Evolutionary conservation across 2,329 filamentous ascomycete genomes (phyloP), one percentile per base, ranked within the genome.

Genomic region (Tolypocladium album): DNA sequence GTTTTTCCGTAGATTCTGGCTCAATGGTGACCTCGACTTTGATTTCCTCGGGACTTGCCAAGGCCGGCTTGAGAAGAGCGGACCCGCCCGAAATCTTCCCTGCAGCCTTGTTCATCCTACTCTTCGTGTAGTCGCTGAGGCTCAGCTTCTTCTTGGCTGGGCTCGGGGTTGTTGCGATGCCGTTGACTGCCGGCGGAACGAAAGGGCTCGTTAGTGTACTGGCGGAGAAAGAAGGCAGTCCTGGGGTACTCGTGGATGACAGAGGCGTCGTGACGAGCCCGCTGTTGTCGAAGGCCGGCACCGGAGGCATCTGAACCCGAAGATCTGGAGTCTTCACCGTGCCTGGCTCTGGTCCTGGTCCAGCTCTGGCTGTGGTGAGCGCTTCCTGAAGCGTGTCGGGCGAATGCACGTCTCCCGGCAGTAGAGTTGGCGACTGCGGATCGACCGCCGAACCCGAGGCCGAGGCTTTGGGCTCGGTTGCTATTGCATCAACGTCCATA

Each of bases 121-220:
- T 83, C 69, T 83, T 85, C 11, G 78, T 82, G 66, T 88, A 88
- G 67, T 88, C 85, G 66, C 84, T 87, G 2, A 88, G 70, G 63
- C 83, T 87, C 43, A 88, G 73, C 70, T 87, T 88, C 76, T 88
- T 88, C 72, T 86, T 87, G 39, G 84, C 75, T 2, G 85, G 85
- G 63, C 83, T 87, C 3, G 83, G 82, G 27, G 78, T 76, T 12
- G 76, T 76, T 7, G 69, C 70, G 11, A 75, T 65, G 17, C 79
- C 77, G 60, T 80, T 82, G 40, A 76, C 67, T 0, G 72, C 65
- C 0, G 76, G 63, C 8, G 75, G 67, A 4, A 72, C 67, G 58
- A 84, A 80, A 0, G 80, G 74, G 55, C 72, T 79, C 0, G 76
- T 64, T 39, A 77, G 67, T 58, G 69, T 74, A 34, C 66, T 66